These are phyloP conservation scores for Cymbopogon flexuosus DNA, from an alignment of 202 grass and related monocot genomes.

Conservation along the genomic window DNA sequence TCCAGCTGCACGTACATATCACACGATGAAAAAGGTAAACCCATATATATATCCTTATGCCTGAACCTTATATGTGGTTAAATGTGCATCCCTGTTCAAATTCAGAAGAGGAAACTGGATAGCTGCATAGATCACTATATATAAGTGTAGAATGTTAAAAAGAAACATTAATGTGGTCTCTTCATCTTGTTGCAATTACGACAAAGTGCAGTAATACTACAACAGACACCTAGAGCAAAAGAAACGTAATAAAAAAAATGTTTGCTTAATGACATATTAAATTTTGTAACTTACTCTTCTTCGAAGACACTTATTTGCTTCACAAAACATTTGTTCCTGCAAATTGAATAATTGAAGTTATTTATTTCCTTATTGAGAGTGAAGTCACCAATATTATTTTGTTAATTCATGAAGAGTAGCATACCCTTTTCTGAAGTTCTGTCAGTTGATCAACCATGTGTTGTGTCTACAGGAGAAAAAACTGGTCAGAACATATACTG, in stretches of 20 bases:
- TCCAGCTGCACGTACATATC: slow-evolving; percentile 53
- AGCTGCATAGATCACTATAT: not conserved
- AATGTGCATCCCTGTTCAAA: not conserved
- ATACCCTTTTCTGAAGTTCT: slow-evolving; percentile 70
- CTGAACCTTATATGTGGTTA: not conserved
- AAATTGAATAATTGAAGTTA: slow-evolving; percentile 20
- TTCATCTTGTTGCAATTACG: not conserved
- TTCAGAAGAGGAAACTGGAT: not conserved
- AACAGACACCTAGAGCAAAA: not conserved
- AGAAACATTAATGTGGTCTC: not conserved
- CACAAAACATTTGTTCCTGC: slow-evolving; percentile 68
- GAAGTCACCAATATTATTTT: not conserved
- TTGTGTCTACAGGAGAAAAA: slow-evolving; percentile 48
- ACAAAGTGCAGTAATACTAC: not conserved
- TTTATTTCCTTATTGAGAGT: not conserved
- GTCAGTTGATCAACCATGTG: slow-evolving; percentile 60
- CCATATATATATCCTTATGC: not conserved
- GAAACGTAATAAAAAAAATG: not conserved
- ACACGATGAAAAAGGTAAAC: slow-evolving; percentile 11
- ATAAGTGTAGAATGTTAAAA: not conserved
- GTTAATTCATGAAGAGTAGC: not conserved
- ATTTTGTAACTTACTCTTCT: slow-evolving; percentile 54
- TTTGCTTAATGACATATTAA: not conserved
- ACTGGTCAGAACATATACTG: not conserved
- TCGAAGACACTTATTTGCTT: slow-evolving; percentile 72